These are phyloP conservation scores for Thalassiosira exigua DNA, from an alignment of 352 stramenopile genomes.

Conservation along the genomic window DNA sequence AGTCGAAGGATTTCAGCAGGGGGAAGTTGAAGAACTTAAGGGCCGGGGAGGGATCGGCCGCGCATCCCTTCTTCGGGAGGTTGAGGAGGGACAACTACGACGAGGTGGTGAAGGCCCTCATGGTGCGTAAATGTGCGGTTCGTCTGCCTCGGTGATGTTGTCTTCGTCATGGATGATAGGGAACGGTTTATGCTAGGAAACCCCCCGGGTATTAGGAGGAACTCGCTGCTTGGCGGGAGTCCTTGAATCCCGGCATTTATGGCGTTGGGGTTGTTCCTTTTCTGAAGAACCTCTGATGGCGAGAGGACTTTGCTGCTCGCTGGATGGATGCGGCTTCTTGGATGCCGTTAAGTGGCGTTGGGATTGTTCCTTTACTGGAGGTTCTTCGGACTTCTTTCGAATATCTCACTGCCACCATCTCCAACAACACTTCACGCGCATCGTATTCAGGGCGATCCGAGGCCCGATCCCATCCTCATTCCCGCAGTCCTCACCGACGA, in stretches of 20 bases:
- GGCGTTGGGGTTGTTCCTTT: too few relatives aligned
- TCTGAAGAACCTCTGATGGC: too few relatives aligned
- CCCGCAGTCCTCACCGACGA: constrained; percentile 88
- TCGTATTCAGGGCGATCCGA: constrained; percentile 71
- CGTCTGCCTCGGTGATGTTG: constrained; percentile 24
- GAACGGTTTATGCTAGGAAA: not conserved
- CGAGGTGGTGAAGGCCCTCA: constrained; percentile 83
- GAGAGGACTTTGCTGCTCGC: too few relatives aligned
- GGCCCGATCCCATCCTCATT: constrained; percentile 88
- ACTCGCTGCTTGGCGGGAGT: too few relatives aligned
- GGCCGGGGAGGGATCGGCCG: constrained; percentile 61
- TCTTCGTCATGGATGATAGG: not conserved
- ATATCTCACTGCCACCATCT: too few relatives aligned
- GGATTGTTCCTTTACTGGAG: too few relatives aligned
- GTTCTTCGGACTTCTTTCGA: too few relatives aligned
- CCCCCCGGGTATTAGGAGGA: too few relatives aligned
- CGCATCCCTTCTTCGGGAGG: constrained; percentile 87
- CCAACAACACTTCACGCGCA: too few relatives aligned
- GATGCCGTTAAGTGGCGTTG: too few relatives aligned
- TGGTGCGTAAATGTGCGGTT: constrained; percentile 49
- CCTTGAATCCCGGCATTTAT: too few relatives aligned
- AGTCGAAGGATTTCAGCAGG: constrained; percentile 71
- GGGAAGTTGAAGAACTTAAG: constrained; percentile 72
- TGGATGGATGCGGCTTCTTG: too few relatives aligned
- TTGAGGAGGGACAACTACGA: constrained; percentile 87